phyloP scores from a whole-genome alignment of 2,329 filamentous ascomycete species.

The Tolypocladium sp. region DNA sequence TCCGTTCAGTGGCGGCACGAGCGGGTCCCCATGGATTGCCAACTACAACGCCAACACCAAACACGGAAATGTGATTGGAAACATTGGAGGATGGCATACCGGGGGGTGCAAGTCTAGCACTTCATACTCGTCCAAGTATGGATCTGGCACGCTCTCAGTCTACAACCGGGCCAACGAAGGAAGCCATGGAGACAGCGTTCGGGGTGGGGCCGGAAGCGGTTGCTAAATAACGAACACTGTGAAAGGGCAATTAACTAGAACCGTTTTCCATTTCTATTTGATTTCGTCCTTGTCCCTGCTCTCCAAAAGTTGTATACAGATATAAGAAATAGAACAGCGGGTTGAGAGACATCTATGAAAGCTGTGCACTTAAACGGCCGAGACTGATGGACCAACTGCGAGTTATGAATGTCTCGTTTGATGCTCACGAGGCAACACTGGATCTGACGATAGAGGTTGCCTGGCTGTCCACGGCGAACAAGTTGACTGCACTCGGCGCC shows the following conservation, averaged over 20 bases:
- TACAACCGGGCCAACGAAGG: not conserved
- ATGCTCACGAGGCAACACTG: too few species aligned
- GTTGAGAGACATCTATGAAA: not conserved
- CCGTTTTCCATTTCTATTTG: not conserved
- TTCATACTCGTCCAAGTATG: not conserved
- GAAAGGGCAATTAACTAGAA: not conserved
- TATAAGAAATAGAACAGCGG: not conserved
- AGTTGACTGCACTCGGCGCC: too few species aligned
- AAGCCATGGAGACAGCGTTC: not conserved
- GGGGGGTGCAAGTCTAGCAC: slow-evolving; percentile 1
- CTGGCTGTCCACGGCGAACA: too few species aligned
- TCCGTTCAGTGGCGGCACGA: slow-evolving; percentile 5
- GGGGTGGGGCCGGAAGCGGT: not conserved
- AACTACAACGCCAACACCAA: slow-evolving; percentile 2
- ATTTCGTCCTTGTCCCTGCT: too few species aligned
- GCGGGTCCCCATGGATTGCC: slow-evolving; percentile 6
- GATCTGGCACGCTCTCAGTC: not conserved
- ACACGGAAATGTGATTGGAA: slow-evolving; percentile 4
- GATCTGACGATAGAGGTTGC: too few species aligned
- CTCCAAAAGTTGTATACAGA: too few species aligned
- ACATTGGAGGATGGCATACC: slow-evolving; percentile 7
- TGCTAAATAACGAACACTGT: not conserved
- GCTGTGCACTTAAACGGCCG: too few species aligned
- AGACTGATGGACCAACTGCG: too few species aligned
- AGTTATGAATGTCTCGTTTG: too few species aligned